These are phyloP conservation scores for Aspergillus pseudotamarii DNA, from an alignment of 2,329 filamentous ascomycete species.

Conservation along the genomic window DNA sequence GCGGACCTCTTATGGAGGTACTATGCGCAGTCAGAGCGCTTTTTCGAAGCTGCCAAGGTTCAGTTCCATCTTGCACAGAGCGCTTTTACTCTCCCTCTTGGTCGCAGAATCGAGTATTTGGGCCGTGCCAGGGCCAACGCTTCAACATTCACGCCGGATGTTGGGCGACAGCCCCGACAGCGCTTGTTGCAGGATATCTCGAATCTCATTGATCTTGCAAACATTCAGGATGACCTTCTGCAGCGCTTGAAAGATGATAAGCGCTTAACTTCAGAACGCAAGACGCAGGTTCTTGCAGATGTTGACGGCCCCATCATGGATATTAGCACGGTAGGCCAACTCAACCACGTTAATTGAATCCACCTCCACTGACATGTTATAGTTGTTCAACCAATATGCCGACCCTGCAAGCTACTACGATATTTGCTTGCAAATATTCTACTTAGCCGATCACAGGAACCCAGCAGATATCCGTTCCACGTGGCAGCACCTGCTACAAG, in stretches of 20 bases:
- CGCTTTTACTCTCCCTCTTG: constrained; percentile 76
- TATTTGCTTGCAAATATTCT: constrained; percentile 88
- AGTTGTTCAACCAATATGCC: constrained; percentile 93
- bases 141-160: constrained; percentile 75
- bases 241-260: constrained; percentile 74
- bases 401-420: constrained; percentile 93
- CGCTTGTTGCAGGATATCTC: constrained; percentile 81
- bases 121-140: constrained; percentile 91
- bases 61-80: constrained; percentile 83
- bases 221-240: constrained; percentile 90
- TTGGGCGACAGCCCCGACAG: constrained; percentile 80
- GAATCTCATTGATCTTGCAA: constrained; percentile 86
- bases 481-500: constrained; percentile 80
- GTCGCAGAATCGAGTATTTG: constrained; percentile 84
- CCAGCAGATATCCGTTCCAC: constrained; percentile 79
- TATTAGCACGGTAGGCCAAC: constrained; percentile 69
- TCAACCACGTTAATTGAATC: not conserved
- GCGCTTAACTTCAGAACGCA: constrained; percentile 67
- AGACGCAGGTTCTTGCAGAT: constrained; percentile 64
- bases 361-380: constrained; percentile 23
- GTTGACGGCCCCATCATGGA: constrained; percentile 78
- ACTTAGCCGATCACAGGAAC: constrained; percentile 88
- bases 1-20: constrained; percentile 93
- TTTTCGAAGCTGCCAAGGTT: constrained; percentile 83
- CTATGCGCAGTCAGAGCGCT: constrained; percentile 81